These are phyloP conservation scores for Trichoderma endophyticum DNA, from an alignment of 2,329 filamentous ascomycete genomes.

Conservation along the genomic window DNA sequence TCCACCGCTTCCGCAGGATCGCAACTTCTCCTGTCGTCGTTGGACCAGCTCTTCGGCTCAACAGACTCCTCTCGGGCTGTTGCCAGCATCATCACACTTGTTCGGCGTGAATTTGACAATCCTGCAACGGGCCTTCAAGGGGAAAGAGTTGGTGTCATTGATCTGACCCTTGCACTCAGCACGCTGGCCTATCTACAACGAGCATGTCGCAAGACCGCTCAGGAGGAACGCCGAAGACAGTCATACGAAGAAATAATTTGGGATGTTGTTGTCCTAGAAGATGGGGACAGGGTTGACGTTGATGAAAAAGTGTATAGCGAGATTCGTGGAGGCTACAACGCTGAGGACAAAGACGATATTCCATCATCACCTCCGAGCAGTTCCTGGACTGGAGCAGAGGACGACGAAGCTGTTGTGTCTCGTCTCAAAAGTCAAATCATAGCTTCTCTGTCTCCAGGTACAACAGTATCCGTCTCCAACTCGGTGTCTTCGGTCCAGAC, in stretches of 20 bases:
- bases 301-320: slow-evolving; percentile 31
- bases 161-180: slow-evolving; percentile 59
- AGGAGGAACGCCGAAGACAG: slow-evolving; percentile 47
- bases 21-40: slow-evolving; percentile 54
- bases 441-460: slow-evolving; percentile 52
- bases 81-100: slow-evolving; percentile 62
- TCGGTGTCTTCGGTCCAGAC: slow-evolving; percentile 59
- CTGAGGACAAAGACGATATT: background rate
- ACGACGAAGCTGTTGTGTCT: slow-evolving; percentile 41
- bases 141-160: slow-evolving; percentile 58
- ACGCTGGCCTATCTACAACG: slow-evolving; percentile 61
- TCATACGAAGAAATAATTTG: slow-evolving; percentile 58
- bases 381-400: slow-evolving; percentile 21
- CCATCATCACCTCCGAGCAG: background rate
- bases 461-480: slow-evolving; percentile 59
- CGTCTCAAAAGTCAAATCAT: slow-evolving; percentile 53
- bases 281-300: slow-evolving; percentile 57
- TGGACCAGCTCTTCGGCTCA: slow-evolving; percentile 64
- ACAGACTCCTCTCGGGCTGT: slow-evolving; percentile 68
- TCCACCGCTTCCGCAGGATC: slow-evolving; percentile 54
- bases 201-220: slow-evolving; percentile 50
- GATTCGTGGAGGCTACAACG: background rate
- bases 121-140: slow-evolving; percentile 57
- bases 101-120: slow-evolving; percentile 62
- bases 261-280: slow-evolving; percentile 63